Evolutionary conservation across 805 yeast genomes (phyloP), one percentile per base, ranked within the genome.

Genomic region (Lipomyces yamanashiensis): DNA sequence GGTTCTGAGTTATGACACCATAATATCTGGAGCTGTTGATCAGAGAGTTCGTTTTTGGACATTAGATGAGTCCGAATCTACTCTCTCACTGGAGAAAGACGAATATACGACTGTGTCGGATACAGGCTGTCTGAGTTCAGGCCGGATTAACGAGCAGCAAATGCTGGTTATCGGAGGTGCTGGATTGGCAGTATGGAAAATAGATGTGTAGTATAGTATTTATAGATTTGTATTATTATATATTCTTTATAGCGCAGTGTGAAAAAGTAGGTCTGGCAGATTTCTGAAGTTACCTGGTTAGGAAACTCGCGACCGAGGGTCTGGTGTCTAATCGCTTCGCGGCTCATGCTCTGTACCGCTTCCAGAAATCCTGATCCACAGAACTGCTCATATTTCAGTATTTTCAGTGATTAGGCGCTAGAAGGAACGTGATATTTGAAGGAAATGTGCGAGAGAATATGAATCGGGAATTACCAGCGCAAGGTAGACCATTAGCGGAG

Each of bases 31-130:
- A 0, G 87, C 97, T 0, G 96, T 91, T 3, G 99, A 95, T 71
- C 99, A 95, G 74, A 79, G 85, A 4, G 78, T 90, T 0, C 80
- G 88, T 59, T 56, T 82, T 5, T 92, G 98, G 98, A 64, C 74
- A 3, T 21, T 36, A 5, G 72, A 71, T n/a, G 73, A 75, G 8
- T 71, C 0, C 69, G 68, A 0, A 68, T 66, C 0, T 51, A 63
- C 2, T 60, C 84, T 36, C 61, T 52, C 3, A 4, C 63, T 80
- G 28, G 7, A 74, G 0, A 80, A 81, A 8, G 78, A 82, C 0
- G 74, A 74, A 51, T 89, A 88, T 74, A 90, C 97, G 1, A 87
- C 96, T 0, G 85, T 92, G 41, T 96, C 98, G 0, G 99, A 93
- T 71, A 90, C 97, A 0, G 98, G 97, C 0, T 86, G 91, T 52